Percentiles rank a stretch among this genome's conserved stretches.
These are phyloP conservation scores for Phoma sp. DNA, from an alignment of 2,329 filamentous ascomycete species.

Conservation along the genomic window DNA sequence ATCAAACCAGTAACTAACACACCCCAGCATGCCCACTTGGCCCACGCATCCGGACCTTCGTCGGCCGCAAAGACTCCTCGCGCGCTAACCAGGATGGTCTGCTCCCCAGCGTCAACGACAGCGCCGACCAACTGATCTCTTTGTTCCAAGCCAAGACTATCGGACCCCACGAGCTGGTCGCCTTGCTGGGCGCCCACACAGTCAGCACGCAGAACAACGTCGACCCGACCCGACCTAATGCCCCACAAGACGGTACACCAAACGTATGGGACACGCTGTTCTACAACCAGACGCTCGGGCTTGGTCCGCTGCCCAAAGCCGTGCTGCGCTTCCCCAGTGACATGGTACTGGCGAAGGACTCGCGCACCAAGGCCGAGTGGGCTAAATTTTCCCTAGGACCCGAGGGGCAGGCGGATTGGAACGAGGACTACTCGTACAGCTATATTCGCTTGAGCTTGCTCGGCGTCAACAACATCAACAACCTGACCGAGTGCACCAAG, in stretches of 20 bases:
- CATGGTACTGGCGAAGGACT: slow-evolving; percentile 34
- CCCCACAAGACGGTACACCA: slow-evolving; percentile 40
- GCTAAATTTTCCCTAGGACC: slow-evolving; percentile 8
- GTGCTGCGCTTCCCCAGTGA: slow-evolving; percentile 41
- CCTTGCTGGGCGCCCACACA: slow-evolving; percentile 41
- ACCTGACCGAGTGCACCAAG: slow-evolving; percentile 59
- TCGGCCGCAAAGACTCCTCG: slow-evolving; percentile 39
- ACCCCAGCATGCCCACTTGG: slow-evolving; percentile 36
- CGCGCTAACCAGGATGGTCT: slow-evolving; percentile 30
- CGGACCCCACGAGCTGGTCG: slow-evolving; percentile 36
- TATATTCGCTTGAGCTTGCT: slow-evolving; percentile 60
- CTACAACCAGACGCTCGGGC: slow-evolving; percentile 39
- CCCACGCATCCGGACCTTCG: slow-evolving; percentile 38
- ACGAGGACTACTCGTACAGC: slow-evolving; percentile 48
- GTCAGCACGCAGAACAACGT: slow-evolving; percentile 39
- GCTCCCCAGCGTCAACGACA: slow-evolving; percentile 33
- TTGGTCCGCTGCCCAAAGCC: slow-evolving; percentile 27
- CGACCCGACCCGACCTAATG: slow-evolving; percentile 23
- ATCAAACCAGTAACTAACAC: not conserved
- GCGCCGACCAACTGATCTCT: slow-evolving; percentile 36
- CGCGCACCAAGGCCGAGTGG: slow-evolving; percentile 38
- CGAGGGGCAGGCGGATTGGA: slow-evolving; percentile 30
- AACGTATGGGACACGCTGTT: slow-evolving; percentile 42
- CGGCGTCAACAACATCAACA: slow-evolving; percentile 61
- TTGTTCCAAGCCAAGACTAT: slow-evolving; percentile 46